Percentiles rank a stretch among this genome's conserved stretches.
Conservation (phyloP, 805 yeast genomes). For the Yamadazyma scolyti region DNA sequence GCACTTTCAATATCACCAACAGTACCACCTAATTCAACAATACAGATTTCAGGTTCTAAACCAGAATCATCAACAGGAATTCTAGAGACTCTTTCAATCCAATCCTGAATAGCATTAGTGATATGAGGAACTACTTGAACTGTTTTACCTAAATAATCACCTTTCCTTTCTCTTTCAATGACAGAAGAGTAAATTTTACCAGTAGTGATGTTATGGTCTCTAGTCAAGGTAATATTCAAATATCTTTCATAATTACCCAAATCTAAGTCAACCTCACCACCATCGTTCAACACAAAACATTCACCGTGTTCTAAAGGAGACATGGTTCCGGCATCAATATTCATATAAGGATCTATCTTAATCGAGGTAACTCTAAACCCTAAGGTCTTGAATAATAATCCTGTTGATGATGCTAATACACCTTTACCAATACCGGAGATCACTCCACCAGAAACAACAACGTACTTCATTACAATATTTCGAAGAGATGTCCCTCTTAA, state of each 20-base stretch:
- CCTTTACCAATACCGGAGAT: conserved; percentile 99
- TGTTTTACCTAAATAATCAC: conserved; percentile 98
- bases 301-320: conserved; percentile 99
- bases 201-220: conserved; percentile 95
- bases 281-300: conserved; percentile 95
- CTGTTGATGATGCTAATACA: conserved; percentile 95
- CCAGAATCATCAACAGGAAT: conserved; percentile 91
- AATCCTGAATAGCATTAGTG: conserved; percentile 95
- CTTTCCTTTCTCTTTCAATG: conserved; percentile 90
- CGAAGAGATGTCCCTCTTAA: conserved; percentile 35
- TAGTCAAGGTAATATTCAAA: conserved; percentile 86
- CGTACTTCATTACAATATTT: conserved; percentile 78
- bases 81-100: conserved; percentile 92
- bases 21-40: conserved; percentile 97
- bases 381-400: conserved; percentile 85
- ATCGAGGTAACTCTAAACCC: conserved; percentile 96
- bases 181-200: conserved; percentile 96
- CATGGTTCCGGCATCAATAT: conserved; percentile 99
- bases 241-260: conserved; percentile 98
- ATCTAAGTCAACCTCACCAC: conserved; percentile 98
- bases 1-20: conserved; percentile 99
- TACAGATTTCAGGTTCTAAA: conserved; percentile 91
- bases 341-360: conserved; percentile 98
- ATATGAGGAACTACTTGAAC: conserved; percentile 99
- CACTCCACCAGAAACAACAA: conserved; percentile 99